Evolutionary conservation across 495 filamentous ascomycete species (phyloP).

Genomic region (Penicillium egyptiacum): DNA sequence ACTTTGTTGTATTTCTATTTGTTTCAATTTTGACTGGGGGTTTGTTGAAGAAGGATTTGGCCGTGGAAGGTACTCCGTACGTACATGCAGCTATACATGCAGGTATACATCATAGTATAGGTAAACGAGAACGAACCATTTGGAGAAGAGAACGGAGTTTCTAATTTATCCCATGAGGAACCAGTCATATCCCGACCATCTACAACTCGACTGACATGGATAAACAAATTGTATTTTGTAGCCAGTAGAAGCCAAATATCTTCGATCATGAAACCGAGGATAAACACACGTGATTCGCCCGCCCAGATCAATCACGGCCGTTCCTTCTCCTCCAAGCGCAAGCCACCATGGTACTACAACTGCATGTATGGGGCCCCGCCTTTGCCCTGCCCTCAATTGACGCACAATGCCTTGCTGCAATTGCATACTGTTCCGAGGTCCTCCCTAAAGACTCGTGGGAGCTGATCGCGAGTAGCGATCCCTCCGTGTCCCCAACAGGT

Average conservation of each 20-base stretch:
- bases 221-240: not conserved
- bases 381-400: slow-evolving; percentile 88
- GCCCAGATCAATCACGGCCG: slow-evolving; percentile 19
- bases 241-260: not conserved
- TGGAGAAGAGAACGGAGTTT: not conserved
- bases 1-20: not conserved
- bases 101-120: not conserved
- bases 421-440: slow-evolving; percentile 65
- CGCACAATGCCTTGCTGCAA: slow-evolving; percentile 77
- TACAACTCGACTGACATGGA: not conserved
- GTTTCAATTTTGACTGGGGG: not conserved
- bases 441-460: slow-evolving; percentile 64
- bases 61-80: too few species aligned
- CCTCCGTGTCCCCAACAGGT: slow-evolving; percentile 74
- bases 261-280: not conserved
- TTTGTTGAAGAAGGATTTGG: not conserved
- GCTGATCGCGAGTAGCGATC: slow-evolving; percentile 73
- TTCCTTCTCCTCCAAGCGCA: slow-evolving; percentile 21
- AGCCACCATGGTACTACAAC: slow-evolving; percentile 62
- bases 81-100: too few species aligned
- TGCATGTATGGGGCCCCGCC: slow-evolving; percentile 90
- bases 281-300: slow-evolving; percentile 34
- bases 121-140: not conserved
- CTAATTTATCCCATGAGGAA: not conserved
- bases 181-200: not conserved